phyloP scores from a whole-genome alignment of 139 green algal species.

The Chlamydomonas schloesseri region DNA sequence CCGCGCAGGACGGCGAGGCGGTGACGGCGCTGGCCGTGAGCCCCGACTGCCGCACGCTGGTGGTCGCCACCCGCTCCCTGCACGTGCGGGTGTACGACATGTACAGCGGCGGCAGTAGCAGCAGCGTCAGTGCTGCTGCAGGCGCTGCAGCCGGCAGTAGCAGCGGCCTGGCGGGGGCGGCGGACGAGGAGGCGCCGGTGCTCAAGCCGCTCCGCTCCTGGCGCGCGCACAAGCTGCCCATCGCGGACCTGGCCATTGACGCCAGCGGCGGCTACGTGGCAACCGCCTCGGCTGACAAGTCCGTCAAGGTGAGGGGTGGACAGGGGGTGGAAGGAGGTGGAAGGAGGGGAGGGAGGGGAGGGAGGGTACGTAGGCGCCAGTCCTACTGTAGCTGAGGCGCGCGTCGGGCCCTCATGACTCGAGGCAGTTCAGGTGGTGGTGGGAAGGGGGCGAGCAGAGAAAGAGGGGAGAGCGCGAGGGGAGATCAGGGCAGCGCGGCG shows the following conservation, averaged over 20 bases:
- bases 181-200: too few species aligned
- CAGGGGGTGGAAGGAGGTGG: background rate
- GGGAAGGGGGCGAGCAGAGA: too few species aligned
- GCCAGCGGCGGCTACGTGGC: conserved; percentile 83
- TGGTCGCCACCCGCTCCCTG: conserved; percentile 86
- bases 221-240: conserved; percentile 72
- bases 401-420: too few species aligned
- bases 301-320: conserved; percentile 58
- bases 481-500: too few species aligned
- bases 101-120: conserved; percentile 53
- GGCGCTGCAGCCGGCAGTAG: too few species aligned
- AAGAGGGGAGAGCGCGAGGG: too few species aligned
- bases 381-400: too few species aligned
- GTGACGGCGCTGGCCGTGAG: conserved; percentile 87
- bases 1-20: conserved; percentile 86
- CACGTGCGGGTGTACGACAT: conserved; percentile 78
- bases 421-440: too few species aligned
- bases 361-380: too few species aligned
- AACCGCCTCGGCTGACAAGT: conserved; percentile 80
- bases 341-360: too few species aligned
- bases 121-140: too few species aligned
- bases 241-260: conserved; percentile 87
- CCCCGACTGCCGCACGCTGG: conserved; percentile 78
- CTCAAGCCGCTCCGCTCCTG: conserved; percentile 59
- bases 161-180: too few species aligned